A percentile compares a stretch with the other conserved stretches of the same genome.
These are phyloP conservation scores for Tuber indicum DNA, from an alignment of 495 filamentous ascomycete species.

Conservation along the genomic window DNA sequence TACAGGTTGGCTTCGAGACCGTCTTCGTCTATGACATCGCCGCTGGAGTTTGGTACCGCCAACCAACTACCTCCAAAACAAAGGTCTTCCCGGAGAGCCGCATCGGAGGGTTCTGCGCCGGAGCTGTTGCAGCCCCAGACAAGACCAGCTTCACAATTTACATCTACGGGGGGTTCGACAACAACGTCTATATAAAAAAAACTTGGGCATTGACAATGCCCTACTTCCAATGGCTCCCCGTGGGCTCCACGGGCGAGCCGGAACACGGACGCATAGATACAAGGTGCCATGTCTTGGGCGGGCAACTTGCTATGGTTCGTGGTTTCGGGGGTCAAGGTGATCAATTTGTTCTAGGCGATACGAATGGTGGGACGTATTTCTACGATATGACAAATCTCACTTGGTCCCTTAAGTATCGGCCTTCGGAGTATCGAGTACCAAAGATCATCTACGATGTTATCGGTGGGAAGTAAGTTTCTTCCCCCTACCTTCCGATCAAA, in stretches of 20 bases:
- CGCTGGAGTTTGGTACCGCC: neutral
- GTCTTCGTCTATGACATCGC: neutral
- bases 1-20: neutral
- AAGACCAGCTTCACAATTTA: conserved; percentile 2
- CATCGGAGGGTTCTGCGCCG: neutral
- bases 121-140: neutral
- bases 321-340: neutral
- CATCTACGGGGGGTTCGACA: neutral
- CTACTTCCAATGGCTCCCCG: conserved; percentile 1
- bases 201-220: conserved; percentile 1
- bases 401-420: neutral
- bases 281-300: neutral
- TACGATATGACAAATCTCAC: neutral
- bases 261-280: neutral
- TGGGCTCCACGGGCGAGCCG: neutral
- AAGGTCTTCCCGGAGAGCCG: neutral
- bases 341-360: neutral
- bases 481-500: neutral
- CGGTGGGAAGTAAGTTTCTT: conserved; percentile 22
- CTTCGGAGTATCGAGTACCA: conserved; percentile 18
- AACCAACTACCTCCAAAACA: neutral
- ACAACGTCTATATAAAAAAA: neutral
- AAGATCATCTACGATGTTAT: conserved; percentile 8
- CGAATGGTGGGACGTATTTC: neutral
- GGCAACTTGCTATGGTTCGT: neutral